Percentiles rank a stretch among this genome's conserved stretches.
These are phyloP conservation scores for Aspergillus hancockii DNA, from an alignment of 495 filamentous ascomycete genomes.

Conservation along the genomic window DNA sequence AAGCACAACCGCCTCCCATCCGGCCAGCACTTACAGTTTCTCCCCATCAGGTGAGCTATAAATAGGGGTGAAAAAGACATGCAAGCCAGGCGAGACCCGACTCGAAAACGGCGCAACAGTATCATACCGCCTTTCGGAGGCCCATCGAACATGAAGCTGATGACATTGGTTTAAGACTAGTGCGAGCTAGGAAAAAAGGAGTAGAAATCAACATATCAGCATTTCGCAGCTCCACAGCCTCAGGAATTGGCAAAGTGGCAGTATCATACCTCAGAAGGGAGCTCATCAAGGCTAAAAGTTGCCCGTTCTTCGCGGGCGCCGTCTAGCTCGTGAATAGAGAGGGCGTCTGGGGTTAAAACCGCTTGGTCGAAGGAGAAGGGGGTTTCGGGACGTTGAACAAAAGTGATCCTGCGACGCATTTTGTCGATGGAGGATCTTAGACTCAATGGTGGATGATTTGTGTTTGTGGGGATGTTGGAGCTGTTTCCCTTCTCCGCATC, in stretches of 20 bases:
- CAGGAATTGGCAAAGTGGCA: constrained; percentile 1
- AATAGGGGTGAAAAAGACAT: constrained; percentile 75
- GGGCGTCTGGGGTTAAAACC: constrained; percentile 44
- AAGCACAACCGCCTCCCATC: constrained; percentile 16
- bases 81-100: constrained; percentile 75
- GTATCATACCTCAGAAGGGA: constrained; percentile 62
- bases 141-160: constrained; percentile 82
- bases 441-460: background rate
- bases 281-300: constrained; percentile 71
- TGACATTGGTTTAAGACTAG: constrained; percentile 63
- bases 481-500: constrained; percentile 4
- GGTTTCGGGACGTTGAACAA: constrained; percentile 62
- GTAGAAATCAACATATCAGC: background rate
- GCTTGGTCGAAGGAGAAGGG: constrained; percentile 62
- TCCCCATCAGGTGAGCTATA: background rate
- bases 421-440: constrained; percentile 22
- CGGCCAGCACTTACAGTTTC: background rate
- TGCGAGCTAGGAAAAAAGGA: constrained; percentile 46
- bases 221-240: background rate
- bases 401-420: constrained; percentile 89
- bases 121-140: constrained; percentile 55
- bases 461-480: background rate
- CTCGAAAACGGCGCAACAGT: constrained; percentile 69
- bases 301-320: constrained; percentile 80
- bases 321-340: constrained; percentile 53